Conservation (phyloP, 768 basidiomycete species). For the Tricholoma sp. region DNA sequence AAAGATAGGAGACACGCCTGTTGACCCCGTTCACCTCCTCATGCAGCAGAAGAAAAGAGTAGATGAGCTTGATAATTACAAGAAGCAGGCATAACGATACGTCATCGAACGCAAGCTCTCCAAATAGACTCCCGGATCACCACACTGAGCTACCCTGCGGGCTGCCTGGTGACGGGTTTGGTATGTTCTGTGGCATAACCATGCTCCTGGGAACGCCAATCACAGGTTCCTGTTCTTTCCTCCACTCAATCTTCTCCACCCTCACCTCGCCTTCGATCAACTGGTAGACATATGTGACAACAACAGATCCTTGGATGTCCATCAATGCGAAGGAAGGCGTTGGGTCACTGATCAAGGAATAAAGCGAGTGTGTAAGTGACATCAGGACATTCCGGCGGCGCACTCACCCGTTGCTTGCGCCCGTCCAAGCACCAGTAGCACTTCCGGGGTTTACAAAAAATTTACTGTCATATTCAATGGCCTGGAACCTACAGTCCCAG, state of each 20-base stretch:
- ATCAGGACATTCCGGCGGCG: neutral
- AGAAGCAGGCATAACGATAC: neutral
- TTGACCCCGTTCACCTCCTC: neutral
- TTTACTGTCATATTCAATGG: slow-evolving; percentile 82
- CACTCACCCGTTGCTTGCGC: slow-evolving; percentile 59
- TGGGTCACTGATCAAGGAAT: slow-evolving; percentile 54
- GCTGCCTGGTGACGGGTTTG: slow-evolving; percentile 27
- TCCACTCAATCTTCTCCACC: slow-evolving; percentile 88
- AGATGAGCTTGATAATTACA: neutral
- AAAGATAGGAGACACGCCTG: neutral
- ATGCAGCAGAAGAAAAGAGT: neutral
- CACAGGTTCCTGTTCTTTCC: slow-evolving; percentile 49
- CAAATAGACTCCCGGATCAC: slow-evolving; percentile 1
- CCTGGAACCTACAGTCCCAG: slow-evolving; percentile 69
- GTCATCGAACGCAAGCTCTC: neutral
- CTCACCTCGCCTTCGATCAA: slow-evolving; percentile 90
- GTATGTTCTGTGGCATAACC: slow-evolving; percentile 48
- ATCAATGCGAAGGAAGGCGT: slow-evolving; percentile 95
- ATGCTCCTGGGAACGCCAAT: slow-evolving; percentile 36
- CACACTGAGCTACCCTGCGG: slow-evolving; percentile 14
- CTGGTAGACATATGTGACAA: slow-evolving; percentile 97
- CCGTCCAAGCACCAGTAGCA: slow-evolving; percentile 93
- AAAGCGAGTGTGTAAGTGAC: neutral
- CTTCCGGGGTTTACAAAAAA: slow-evolving; percentile 98
- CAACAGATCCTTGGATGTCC: slow-evolving; percentile 96